Evolutionary conservation across 179 eudicot species (phyloP), one percentile per base, ranked within the genome.

Genomic region (Amaranthus tricolor): DNA sequence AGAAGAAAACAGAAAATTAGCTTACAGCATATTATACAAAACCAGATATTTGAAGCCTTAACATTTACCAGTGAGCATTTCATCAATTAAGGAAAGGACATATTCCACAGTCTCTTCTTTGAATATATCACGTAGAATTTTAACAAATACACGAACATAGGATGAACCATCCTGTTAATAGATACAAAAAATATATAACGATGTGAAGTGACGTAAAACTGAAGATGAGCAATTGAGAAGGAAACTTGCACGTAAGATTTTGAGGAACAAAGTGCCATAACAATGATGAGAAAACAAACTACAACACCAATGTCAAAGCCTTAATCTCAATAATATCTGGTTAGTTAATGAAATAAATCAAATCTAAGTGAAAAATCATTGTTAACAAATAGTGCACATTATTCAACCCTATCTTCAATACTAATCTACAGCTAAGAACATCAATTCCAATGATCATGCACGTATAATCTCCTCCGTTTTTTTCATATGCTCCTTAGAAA

Each of bases 41-140:
- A 4, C 54, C 54, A 51, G 1, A 7, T 12, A 12, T 12, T 51
- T 51, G 13, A 51, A 68, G 19, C 53, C 72, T 75, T 61, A 24
- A 44, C 66, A 69, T 43, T 81, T 86, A 89, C 96, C 94, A 65
- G 92, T 74, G 49, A 93, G 90, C 89, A 91, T 88, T 81, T 91
- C 96, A 84, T 93, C 98, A 77, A 91, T 80, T 56, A 93, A 82
- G 78, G 96, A 91, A 70, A 91, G 90, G 76, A 89, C 91, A 86
- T 93, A 93, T 85, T 93, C 96, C 71, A 93, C 93, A 0, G 96
- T 91, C 72, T 93, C 98, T 83, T 93, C 98, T 82, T 93, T 93
- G 85, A 78, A 82, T 79, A 94, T 88, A 77, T 92, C 98, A 58
- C 93, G 85, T 73, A 91, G 78, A 56, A 91, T 91, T 90, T 83